Evolutionary conservation across 164 flowering plant species (phyloP).

Genomic region (Chimonanthus praecox): DNA sequence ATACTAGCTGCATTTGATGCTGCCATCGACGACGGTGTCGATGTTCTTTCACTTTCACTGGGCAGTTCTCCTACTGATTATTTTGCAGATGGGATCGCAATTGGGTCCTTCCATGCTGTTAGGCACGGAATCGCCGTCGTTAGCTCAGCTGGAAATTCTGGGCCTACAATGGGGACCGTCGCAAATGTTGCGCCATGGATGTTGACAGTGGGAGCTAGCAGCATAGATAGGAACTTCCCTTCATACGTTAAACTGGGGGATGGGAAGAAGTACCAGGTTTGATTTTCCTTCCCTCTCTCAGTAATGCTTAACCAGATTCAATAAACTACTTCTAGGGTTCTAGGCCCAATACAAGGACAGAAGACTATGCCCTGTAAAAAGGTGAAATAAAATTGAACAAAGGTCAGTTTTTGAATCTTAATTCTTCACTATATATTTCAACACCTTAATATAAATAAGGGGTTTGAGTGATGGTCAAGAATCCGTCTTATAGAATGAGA

Average conservation of each 20-base stretch:
- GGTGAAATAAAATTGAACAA: no score
- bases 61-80: conserved; percentile 34
- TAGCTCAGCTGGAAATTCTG: conserved; percentile 56
- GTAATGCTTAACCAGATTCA: no score
- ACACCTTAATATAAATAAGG: no score
- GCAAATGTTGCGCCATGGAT: conserved; percentile 62
- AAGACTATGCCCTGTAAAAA: no score
- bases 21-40: conserved; percentile 54
- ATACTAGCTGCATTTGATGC: conserved; percentile 47
- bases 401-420: no score
- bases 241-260: conserved; percentile 41
- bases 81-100: conserved; percentile 34
- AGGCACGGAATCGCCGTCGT: conserved; percentile 51
- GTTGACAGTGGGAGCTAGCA: conserved; percentile 65
- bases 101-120: conserved; percentile 66
- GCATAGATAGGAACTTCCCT: conserved; percentile 48
- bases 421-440: no score
- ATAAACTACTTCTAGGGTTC: no score
- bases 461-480: no score
- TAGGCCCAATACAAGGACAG: no score
- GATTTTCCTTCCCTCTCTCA: no score
- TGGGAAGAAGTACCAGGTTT: conserved; percentile 23
- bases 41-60: conserved; percentile 41
- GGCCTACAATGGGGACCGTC: conserved; percentile 36
- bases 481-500: no score